These are phyloP conservation scores for Alisma plantagoaquatica DNA, from an alignment of 106 monocot species.

Conservation along the genomic window DNA sequence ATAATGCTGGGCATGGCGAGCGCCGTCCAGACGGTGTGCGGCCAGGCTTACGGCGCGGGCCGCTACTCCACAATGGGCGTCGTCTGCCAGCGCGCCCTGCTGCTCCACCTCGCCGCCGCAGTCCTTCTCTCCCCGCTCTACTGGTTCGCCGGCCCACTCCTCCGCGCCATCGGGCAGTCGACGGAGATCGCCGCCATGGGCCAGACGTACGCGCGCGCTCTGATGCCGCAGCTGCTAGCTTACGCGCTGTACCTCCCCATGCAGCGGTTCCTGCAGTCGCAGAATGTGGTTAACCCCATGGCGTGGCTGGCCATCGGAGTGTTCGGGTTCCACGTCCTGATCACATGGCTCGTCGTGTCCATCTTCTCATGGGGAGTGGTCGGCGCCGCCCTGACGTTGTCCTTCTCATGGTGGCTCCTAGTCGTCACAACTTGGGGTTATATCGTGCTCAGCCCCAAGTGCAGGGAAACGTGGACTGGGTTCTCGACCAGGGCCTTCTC, in stretches of 20 bases:
- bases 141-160: slow-evolving; percentile 56
- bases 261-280: slow-evolving; percentile 74
- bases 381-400: slow-evolving; percentile 41
- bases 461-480: slow-evolving; percentile 54
- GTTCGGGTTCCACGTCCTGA: slow-evolving; percentile 33
- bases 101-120: slow-evolving; percentile 36
- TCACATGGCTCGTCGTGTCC: slow-evolving; percentile 40
- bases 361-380: slow-evolving; percentile 37
- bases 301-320: slow-evolving; percentile 35
- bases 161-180: slow-evolving; percentile 30
- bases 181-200: slow-evolving; percentile 26
- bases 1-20: slow-evolving; percentile 78
- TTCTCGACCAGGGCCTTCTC: slow-evolving; percentile 46
- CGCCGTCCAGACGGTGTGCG: slow-evolving; percentile 56
- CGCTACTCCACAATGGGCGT: slow-evolving; percentile 42
- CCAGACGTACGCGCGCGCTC: slow-evolving; percentile 45
- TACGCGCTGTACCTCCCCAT: slow-evolving; percentile 64
- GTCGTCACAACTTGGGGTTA: slow-evolving; percentile 26
- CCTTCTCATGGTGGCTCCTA: slow-evolving; percentile 71
- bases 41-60: slow-evolving; percentile 61
- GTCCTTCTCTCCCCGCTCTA: slow-evolving; percentile 33
- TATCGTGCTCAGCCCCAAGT: slow-evolving; percentile 32
- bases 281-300: slow-evolving; percentile 69
- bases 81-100: slow-evolving; percentile 35
- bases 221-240: slow-evolving; percentile 57